Percentiles rank a stretch among this genome's conserved stretches.
Conservation (phyloP, 2,329 filamentous ascomycete species). For the Aspergillus pseudoglaucus region DNA sequence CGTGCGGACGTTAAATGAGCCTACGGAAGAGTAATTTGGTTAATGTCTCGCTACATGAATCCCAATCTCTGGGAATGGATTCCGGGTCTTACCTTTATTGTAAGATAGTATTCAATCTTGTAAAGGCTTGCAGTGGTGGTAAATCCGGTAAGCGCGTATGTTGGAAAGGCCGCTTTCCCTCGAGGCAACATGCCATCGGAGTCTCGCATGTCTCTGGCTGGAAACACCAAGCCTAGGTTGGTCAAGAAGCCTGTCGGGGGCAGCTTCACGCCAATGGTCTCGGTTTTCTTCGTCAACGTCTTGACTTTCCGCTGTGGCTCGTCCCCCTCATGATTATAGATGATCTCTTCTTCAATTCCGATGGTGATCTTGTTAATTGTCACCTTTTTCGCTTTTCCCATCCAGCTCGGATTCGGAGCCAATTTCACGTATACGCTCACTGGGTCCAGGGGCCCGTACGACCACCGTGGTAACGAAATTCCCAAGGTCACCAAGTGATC, state of each 20-base stretch:
- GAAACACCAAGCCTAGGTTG: constrained; percentile 85
- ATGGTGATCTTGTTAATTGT: constrained; percentile 93
- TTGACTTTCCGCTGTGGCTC: constrained; percentile 88
- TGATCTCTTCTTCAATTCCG: constrained; percentile 92
- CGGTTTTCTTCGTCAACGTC: constrained; percentile 74
- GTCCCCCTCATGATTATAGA: constrained; percentile 96
- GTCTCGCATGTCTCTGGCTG: constrained; percentile 80
- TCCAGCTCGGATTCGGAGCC: constrained; percentile 84
- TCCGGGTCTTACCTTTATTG: constrained; percentile 64
- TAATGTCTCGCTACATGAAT: no score
- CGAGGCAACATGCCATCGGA: constrained; percentile 79
- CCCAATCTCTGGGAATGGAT: not conserved
- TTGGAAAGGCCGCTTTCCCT: constrained; percentile 79
- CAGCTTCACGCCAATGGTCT: constrained; percentile 73
- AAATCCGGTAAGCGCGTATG: constrained; percentile 82
- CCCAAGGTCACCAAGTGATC: constrained; percentile 89
- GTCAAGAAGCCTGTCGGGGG: constrained; percentile 90
- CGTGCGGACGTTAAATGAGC: constrained; percentile 79
- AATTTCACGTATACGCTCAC: constrained; percentile 95
- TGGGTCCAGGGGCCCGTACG: constrained; percentile 89
- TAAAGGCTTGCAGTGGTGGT: constrained; percentile 91
- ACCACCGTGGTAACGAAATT: constrained; percentile 90
- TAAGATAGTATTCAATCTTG: constrained; percentile 96
- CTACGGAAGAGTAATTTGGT: constrained; percentile 42
- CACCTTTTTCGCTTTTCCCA: constrained; percentile 82